Evolutionary conservation across 257 asterid genomes (phyloP).

Genomic region (Striga asiatica): DNA sequence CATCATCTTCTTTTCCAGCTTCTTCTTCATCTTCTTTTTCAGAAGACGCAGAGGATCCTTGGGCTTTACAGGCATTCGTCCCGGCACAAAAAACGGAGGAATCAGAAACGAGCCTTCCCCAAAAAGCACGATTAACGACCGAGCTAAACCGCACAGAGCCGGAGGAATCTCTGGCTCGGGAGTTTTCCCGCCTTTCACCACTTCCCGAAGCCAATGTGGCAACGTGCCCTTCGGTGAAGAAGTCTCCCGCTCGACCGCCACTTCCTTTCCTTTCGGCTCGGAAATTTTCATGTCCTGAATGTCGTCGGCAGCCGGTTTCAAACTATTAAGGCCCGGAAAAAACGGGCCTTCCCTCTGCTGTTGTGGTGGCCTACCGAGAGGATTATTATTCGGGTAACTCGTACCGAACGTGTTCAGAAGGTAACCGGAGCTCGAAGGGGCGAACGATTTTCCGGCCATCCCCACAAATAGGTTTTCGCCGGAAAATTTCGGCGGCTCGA

Average conservation of each 20-base stretch:
- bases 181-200: conserved; percentile 44
- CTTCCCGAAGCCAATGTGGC: conserved; percentile 97
- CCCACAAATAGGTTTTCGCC: conserved; percentile 35
- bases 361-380: conserved; percentile 38
- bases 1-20: conserved; percentile 44
- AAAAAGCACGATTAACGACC: conserved; percentile 70
- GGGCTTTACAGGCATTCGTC: conserved; percentile 69
- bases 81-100: conserved; percentile 77
- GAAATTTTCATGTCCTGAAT: no score
- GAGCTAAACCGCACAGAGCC: conserved; percentile 65
- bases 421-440: conserved; percentile 31
- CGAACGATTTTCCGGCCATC: conserved; percentile 24
- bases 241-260: conserved; percentile 17
- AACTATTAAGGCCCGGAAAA: no score
- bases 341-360: conserved; percentile 31
- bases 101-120: conserved; percentile 51
- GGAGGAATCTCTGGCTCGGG: conserved; percentile 49
- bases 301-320: no score
- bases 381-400: conserved; percentile 37
- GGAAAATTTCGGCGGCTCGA: conserved; percentile 24
- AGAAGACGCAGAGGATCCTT: conserved; percentile 50
- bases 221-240: conserved; percentile 43
- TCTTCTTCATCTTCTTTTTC: conserved; percentile 47
- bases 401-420: conserved; percentile 52
- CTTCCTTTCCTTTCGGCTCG: conserved; percentile 52